A percentile compares a stretch with the other conserved stretches of the same genome.
These are phyloP conservation scores for Aegilops speltoides DNA, from an alignment of 176 grass and related monocot species.

Conservation along the genomic window DNA sequence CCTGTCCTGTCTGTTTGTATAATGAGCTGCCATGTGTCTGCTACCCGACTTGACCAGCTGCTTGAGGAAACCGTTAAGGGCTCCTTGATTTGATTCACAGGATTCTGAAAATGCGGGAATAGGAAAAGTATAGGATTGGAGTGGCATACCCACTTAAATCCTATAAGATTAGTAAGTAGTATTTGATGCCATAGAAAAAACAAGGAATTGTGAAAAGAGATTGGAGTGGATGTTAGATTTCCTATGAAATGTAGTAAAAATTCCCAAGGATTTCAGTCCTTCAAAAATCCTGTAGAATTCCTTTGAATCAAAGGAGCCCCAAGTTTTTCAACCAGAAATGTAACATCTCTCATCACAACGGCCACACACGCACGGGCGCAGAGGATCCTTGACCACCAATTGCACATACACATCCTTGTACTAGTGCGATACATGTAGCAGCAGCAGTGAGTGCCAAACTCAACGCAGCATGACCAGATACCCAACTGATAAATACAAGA, in stretches of 20 bases:
- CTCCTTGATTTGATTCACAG: too few relatives aligned
- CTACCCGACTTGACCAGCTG: not conserved
- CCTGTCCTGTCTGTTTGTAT: constrained; percentile 7
- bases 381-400: constrained; percentile 25
- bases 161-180: too few relatives aligned
- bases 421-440: not conserved
- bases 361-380: constrained; percentile 21
- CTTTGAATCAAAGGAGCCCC: too few relatives aligned
- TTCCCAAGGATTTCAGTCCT: too few relatives aligned
- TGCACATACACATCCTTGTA: not conserved
- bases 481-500: constrained; percentile 38
- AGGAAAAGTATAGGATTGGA: too few relatives aligned
- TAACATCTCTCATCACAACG: not conserved
- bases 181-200: too few relatives aligned
- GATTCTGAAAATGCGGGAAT: too few relatives aligned
- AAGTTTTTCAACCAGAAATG: not conserved
- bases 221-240: too few relatives aligned
- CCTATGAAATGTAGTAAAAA: too few relatives aligned
- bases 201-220: too few relatives aligned
- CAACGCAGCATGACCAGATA: constrained; percentile 33
- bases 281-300: too few relatives aligned
- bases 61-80: not conserved
- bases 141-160: too few relatives aligned
- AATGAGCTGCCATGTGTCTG: constrained; percentile 15
- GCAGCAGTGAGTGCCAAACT: constrained; percentile 34